Base-by-base conservation (phyloP, 2,329 filamentous ascomycete species). In the Botrytis hyacinthi region DNA sequence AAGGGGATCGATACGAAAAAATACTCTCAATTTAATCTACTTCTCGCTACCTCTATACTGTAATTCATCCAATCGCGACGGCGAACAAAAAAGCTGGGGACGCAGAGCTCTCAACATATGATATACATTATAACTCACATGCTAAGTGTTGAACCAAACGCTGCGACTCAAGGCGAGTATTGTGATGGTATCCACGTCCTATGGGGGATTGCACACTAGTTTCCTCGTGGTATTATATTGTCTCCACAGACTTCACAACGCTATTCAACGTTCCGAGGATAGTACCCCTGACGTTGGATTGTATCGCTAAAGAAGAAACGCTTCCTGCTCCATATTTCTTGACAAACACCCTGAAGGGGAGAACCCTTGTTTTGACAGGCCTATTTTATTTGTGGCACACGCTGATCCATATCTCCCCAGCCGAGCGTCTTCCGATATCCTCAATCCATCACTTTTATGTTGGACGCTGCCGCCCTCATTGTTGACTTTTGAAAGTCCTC, bases 371-470 rank as follows among this genome's bases (percentile, higher is more conserved):
- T 37, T 71, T 66, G 59, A 73, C 67, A 72, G 62, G 71, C 63
- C 40, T 72, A n/a, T 71, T 66, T 29, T 74, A 74, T 72, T 66
- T 71, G 70, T 72, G 42, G 73, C 48, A 74, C 60, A 67, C 46
- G 73, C 73, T 74, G 62, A 74, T 72, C 73, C 62, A 51, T 70
- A 73, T 65, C 72, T 71, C 73, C 70, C 70, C 69, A 74, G 73
- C 62, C 69, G 61, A 72, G 62, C 73, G 62, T 44, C 57, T 68
- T 67, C 51, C 42, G 63, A 57, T 42, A 66, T 57, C 48, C 68
- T 73, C 59, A 71, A 74, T 35, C 69, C 61, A 61, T 66, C 48
- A 63, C 51, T 67, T 72, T 72, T 66, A 72, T 72, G 71, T 72
- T 59, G 63, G 71, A 72, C 54, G 71, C 63, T 72, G 70, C 70